Evolutionary conservation across 768 basidiomycete genomes (phyloP).

Genomic region (Calocera viscosa): DNA sequence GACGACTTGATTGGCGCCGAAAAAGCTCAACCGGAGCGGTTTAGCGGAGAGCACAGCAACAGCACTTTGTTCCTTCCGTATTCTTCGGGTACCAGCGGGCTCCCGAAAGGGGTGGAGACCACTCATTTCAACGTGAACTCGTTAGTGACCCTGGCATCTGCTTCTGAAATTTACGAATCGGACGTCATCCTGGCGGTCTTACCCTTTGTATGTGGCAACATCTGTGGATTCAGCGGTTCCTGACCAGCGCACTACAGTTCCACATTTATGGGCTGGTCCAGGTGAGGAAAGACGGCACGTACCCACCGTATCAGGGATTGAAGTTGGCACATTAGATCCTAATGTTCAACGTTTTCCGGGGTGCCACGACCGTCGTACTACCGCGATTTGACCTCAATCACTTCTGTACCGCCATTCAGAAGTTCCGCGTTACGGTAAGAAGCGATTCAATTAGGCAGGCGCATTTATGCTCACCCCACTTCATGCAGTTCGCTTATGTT

Average conservation of each 20-base stretch:
- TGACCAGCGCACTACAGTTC: conserved; percentile 4
- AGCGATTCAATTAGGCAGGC: not conserved
- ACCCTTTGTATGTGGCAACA: not conserved
- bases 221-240: not conserved
- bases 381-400: conserved; percentile 56
- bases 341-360: conserved; percentile 41
- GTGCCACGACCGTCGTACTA: conserved; percentile 45
- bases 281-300: not conserved
- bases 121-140: conserved; percentile 19
- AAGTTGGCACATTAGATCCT: conserved; percentile 32
- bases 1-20: conserved; percentile 44
- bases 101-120: conserved; percentile 57
- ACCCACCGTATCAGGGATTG: not conserved
- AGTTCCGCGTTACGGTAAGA: conserved; percentile 44
- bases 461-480: not conserved
- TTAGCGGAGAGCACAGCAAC: conserved; percentile 39
- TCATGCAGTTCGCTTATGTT: conserved; percentile 33
- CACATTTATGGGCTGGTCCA: conserved; percentile 16
- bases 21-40: conserved; percentile 36
- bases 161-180: not conserved
- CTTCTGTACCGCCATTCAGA: conserved; percentile 54
- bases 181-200: not conserved
- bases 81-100: conserved; percentile 57
- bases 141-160: not conserved
- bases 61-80: conserved; percentile 60